Evolutionary conservation across 148 eudicot genomes (phyloP), one percentile per base, ranked within the genome.

Genomic region (Chenopodium quinoa): DNA sequence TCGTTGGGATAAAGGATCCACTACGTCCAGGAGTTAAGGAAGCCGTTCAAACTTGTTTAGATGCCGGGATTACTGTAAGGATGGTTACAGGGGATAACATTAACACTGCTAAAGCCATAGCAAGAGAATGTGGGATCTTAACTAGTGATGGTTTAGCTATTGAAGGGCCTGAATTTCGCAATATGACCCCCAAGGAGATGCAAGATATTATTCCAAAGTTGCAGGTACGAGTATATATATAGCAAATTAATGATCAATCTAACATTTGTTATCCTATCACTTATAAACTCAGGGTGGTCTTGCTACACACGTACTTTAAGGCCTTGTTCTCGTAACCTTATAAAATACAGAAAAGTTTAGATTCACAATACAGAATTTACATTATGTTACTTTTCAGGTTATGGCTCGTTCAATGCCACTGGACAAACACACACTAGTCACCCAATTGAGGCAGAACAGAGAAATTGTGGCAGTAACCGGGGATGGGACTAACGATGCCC

Each of bases 1-100:
- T 94, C 29, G 89, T 94, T 22, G 98, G 98, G 23, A 92, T 94
- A 44, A 94, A 94, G 78, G 98, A 94, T 89, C 98, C 98, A 0
- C 89, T 92, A 9, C 90, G 98, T 2, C 93, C 98, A 6, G 97
- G 98, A 16, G 97, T 94, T 14, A 91, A 81, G 85, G 92, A 94
- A 80, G 98, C 98, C 0, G 98, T 94, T 2, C 31, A 88, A 78
- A 91, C 93, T 65, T 94, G 98, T 89, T 85, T 89, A 64, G 86
- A 67, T 83, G 98, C 98, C 9, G 98, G 97, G 62, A 90, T 94
- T 76, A 83, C 62, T 19, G 91, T 94, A 7, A 82, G 97, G 48
- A 92, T 94, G 98, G 97, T 94, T 32, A 94, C 98, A 0, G 98
- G 98, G 29, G 98, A 94, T 75, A 94, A 94, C 48, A 89, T 94